These are phyloP conservation scores for Tricholoma furcatifolium DNA, from an alignment of 768 basidiomycete species.

Conservation along the genomic window DNA sequence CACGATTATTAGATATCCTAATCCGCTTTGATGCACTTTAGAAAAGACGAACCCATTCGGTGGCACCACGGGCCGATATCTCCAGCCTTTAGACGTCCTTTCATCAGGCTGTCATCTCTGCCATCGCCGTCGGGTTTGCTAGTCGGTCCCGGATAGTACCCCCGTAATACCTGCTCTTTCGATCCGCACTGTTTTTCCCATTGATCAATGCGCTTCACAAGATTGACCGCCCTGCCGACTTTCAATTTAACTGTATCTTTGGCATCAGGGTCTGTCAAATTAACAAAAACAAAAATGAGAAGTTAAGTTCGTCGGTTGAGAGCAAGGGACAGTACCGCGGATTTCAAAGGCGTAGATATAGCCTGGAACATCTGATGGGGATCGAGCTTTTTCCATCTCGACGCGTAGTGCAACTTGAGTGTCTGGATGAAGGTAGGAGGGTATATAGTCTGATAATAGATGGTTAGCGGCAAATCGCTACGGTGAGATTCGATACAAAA, in stretches of 20 bases:
- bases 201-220: slow-evolving; percentile 70
- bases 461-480: background rate
- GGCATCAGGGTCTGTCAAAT: slow-evolving; percentile 19
- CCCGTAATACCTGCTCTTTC: slow-evolving; percentile 70
- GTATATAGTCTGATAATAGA: slow-evolving; percentile 61
- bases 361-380: slow-evolving; percentile 60
- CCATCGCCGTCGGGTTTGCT: no score
- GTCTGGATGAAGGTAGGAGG: slow-evolving; percentile 55
- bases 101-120: slow-evolving; percentile 49
- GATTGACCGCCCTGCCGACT: slow-evolving; percentile 76
- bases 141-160: slow-evolving; percentile 63
- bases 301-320: background rate
- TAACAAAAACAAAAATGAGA: background rate
- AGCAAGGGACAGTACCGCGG: slow-evolving; percentile 43
- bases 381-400: slow-evolving; percentile 48
- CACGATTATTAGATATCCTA: background rate
- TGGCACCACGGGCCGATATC: slow-evolving; percentile 66
- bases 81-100: slow-evolving; percentile 63
- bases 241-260: slow-evolving; percentile 60
- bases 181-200: slow-evolving; percentile 84
- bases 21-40: background rate
- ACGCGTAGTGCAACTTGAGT: slow-evolving; percentile 54
- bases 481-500: slow-evolving; percentile 1
- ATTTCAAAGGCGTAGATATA: slow-evolving; percentile 87
- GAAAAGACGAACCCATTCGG: slow-evolving; percentile 44